Base-by-base conservation (phyloP, 2,329 filamentous ascomycete species). In the Saccharata proteae region DNA sequence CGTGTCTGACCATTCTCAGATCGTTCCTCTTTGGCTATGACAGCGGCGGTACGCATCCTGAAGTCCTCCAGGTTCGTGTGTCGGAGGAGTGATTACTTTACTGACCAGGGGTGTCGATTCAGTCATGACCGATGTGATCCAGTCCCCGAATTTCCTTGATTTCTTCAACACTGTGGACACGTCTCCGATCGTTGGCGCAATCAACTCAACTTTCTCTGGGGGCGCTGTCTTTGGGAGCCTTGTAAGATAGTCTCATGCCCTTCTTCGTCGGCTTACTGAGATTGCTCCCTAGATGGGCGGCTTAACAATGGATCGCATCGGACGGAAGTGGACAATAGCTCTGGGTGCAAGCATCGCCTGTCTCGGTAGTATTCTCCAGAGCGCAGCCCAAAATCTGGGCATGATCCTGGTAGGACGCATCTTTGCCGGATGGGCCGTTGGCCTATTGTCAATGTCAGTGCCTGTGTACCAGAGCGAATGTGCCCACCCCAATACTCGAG, bases 401-500 rank as follows among this genome's bases (percentile, higher is more conserved):
- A 70, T 75, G 71, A 73, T 65, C 45, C 61, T 62, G 34, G 60
- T 65, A 6, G 70, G 74, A 1, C 67, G 74, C 8, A 67, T 75
- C 41, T 59, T 76, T 35, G 70, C 67, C 18, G 71, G 71, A 4
- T 64, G 69, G 45, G 71, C 70, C 3, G 66, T 75, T 26, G 72
- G 70, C 8, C 47, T 69, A 12, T 61, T 74, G 41, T 69, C 64
- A 12, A 74, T 71, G 46, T 69, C 66, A 3, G 68, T 77, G 3
- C 74, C 73, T 3, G 64, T 72, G 19, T 78, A 78, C 46, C 72
- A 76, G 36, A 68, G 72, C 7, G 74, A 78, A 46, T 65, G 70
- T 32, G 71, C 73, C 0, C 62, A 71, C 41, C 63, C 71, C 1
- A 65, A 65, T 2, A 71, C 66, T 32, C 64, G 74, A 42, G 72